Evolutionary conservation across 2,329 filamentous ascomycete genomes (phyloP), one percentile per base, ranked within the genome.

Genomic region (Talaromyces pinophilus): DNA sequence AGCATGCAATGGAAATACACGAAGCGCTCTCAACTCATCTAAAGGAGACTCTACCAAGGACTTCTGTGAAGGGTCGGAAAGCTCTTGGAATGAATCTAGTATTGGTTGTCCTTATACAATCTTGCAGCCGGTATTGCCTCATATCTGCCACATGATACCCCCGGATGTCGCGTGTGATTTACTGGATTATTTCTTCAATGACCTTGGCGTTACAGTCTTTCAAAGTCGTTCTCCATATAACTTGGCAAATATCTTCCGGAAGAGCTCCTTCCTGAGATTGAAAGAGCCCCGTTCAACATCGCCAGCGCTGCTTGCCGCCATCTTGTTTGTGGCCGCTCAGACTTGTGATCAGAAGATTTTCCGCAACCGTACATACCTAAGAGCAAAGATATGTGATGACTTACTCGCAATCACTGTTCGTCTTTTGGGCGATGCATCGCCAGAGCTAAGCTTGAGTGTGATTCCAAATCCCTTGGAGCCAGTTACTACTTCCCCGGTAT

Each of bases 311-410:
- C 35, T 42, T 59, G 55, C 55, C 11, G 55, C 55, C 33, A 59
- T 59, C 19, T 42, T 59, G 55, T 59, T 59, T 42, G 55, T 59
- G 17, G 55, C 55, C 35, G 55, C 55, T n/a, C 55, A 59, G 55
- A 59, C 55, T 10, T 59, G 55, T 42, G 55, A 59, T 25, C 8
- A 59, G 55, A 59, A 42, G 33, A 25, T 38, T 42, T 59, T 42
- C 35, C 55, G 22, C 55, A 59, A 30, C n/a, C 54, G 54, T 22
- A 61, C 40, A 46, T 46, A 28, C 28, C 35, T 42, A 7, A 38
- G 57, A 19, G 57, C n/a, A 33, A 59, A 15, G n/a, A 59, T 59
- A 59, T 59, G 57, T 35, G 57, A 59, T 22, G 57, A 59, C 13
- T 28, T 59, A 25, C 35, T 59, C 13, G 57, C 57, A 17, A 59